phyloP scores from a whole-genome alignment of 2,329 filamentous ascomycete genomes.

The Apiospora marii region DNA sequence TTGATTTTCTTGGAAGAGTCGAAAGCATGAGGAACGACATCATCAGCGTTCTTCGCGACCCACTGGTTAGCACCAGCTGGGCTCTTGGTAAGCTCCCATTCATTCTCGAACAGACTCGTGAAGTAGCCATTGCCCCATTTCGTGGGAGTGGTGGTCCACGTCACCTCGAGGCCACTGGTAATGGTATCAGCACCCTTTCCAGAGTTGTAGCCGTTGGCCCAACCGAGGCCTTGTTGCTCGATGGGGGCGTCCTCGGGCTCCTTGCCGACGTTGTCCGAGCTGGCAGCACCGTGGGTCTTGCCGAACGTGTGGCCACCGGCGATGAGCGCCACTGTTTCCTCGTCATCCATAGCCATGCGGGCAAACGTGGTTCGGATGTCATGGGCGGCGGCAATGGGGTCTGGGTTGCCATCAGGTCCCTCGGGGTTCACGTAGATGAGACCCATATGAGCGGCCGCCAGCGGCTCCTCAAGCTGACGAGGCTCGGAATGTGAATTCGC shows the following conservation, averaged over 20 bases:
- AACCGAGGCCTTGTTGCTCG: constrained; percentile 75
- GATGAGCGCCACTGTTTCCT: constrained; percentile 82
- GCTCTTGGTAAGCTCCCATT: constrained; percentile 79
- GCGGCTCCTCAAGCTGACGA: constrained; percentile 71
- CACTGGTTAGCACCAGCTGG: constrained; percentile 81
- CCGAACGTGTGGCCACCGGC: constrained; percentile 81
- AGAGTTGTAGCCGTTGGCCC: constrained; percentile 68
- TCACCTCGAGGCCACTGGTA: constrained; percentile 80
- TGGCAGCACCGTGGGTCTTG: constrained; percentile 79
- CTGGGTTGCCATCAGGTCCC: constrained; percentile 75
- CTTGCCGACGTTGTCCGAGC: constrained; percentile 67
- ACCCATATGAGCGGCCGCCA: constrained; percentile 76
- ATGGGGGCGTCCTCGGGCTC: constrained; percentile 73
- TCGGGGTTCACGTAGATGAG: constrained; percentile 86
- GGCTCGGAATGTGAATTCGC: constrained; percentile 47
- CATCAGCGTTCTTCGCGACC: constrained; percentile 73
- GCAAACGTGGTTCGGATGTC: constrained; percentile 79
- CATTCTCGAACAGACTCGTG: constrained; percentile 78
- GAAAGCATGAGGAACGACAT: constrained; percentile 75
- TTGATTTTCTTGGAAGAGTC: constrained; percentile 75
- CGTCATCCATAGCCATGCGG: constrained; percentile 84
- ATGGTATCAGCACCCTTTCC: constrained; percentile 77
- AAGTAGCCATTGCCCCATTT: constrained; percentile 81
- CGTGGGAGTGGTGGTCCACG: constrained; percentile 79
- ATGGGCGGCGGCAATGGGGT: constrained; percentile 71